Base-by-base conservation (phyloP, 768 basidiomycete genomes). In the Neoboletus magnificus region DNA sequence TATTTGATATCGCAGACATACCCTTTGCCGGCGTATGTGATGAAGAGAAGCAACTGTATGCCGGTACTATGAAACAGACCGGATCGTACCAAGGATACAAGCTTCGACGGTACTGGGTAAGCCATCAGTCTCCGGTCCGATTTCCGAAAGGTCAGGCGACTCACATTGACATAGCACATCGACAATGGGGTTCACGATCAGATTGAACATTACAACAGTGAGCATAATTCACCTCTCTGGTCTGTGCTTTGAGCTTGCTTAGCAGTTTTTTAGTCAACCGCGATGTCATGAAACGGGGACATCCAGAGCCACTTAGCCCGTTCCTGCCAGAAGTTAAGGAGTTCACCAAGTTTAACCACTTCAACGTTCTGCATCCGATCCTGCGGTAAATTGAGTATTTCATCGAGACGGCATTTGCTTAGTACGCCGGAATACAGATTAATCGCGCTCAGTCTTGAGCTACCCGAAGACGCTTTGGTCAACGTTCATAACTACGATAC, bases 171-270 rank as follows among this genome's bases (percentile, higher is more conserved):
- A 8, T 50, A 87, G 85, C 81, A 82, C 47, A 80, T 87, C 43
- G 82, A 81, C 39, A 77, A 77, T 12, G 86, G 85, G 7, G 80
- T 87, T 25, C 76, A 69, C 18, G 86, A 88, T 62, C 83, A 86
- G 59, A 60, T 86, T 18, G 85, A 87, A 62, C 74, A 80, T 48
- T 87, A 87, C 61, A 84, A 82, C 58, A 75, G 86, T 87, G 55
- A 54, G 79, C 59, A 5, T 15, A 36, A 30, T 54, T 15, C 36
- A 8, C 39, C 16, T 13, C 18, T 4, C 23, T 29, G 16, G n/a
- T 12, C 13, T 44, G 8, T 25, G 12, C 30, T 29, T 15, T 11
- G 8, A 3, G 3, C 29, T 49, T 22, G 8, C 22, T 51, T 12
- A 47, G 4, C 36, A 9, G 32, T 9, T 25, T 16, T 10, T 1